Conservation (phyloP, 805 yeast species). For the Wickerhamomyces hampshirensis region DNA sequence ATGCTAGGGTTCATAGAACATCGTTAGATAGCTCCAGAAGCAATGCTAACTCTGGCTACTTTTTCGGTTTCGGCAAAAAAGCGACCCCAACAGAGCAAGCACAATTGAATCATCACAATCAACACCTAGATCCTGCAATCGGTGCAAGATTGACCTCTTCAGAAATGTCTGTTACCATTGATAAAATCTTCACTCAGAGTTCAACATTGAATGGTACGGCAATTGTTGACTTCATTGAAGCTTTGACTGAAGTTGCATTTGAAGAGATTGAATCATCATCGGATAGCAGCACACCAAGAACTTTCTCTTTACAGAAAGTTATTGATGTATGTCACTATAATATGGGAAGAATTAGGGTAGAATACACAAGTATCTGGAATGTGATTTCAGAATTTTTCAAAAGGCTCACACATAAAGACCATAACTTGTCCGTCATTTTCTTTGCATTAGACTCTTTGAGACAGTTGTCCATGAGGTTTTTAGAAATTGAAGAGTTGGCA, state of each 20-base stretch:
- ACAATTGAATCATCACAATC: constrained; percentile 65
- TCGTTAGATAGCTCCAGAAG: constrained; percentile 49
- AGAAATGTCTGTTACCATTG: constrained; percentile 74
- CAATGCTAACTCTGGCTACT: constrained; percentile 37
- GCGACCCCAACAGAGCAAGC: constrained; percentile 63
- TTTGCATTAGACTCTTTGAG: constrained; percentile 93
- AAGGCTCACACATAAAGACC: constrained; percentile 67
- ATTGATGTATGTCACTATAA: constrained; percentile 97
- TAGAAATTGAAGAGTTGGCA: constrained; percentile 89
- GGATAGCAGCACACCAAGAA: constrained; percentile 76
- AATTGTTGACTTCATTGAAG: constrained; percentile 81
- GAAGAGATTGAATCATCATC: constrained; percentile 92
- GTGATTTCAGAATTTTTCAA: constrained; percentile 89
- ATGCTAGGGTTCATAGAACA: constrained; percentile 50
- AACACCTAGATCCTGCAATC: constrained; percentile 54
- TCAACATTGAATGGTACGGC: constrained; percentile 76
- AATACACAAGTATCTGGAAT: constrained; percentile 95
- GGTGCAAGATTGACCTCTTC: constrained; percentile 56
- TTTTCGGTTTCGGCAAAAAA: constrained; percentile 52
- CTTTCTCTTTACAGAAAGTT: constrained; percentile 89
- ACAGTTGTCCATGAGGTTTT: constrained; percentile 86
- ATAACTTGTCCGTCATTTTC: constrained; percentile 69
- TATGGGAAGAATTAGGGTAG: constrained; percentile 92
- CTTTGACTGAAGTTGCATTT: constrained; percentile 77
- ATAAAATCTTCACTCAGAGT: constrained; percentile 81